Evolutionary conservation across 352 stramenopile species (phyloP), one percentile per base, ranked within the genome.

Genomic region (Albugo candida): DNA sequence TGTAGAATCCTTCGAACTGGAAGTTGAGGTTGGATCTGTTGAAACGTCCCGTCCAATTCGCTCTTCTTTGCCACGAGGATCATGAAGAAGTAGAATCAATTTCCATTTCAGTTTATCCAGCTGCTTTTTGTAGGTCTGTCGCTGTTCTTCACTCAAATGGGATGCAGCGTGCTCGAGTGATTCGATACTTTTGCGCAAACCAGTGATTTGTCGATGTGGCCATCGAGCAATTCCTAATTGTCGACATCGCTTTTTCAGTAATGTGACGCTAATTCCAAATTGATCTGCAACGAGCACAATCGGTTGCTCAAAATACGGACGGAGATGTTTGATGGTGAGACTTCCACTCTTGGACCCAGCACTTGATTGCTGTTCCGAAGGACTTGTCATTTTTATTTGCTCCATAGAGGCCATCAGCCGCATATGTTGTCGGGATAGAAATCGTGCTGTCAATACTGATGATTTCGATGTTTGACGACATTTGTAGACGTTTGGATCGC

Each of bases 191-290:
- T 91, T 91, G 50, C 77, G 72, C 24, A 91, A 60, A n/a, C 72
- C 76, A 5, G 72, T 83, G 67, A 91, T 88, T 58, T 87, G 75
- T 14, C 78, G 75, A 53, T 88, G 74, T 17, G 78, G 78, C 78
- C 78, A 91, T 13, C 75, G 73, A 1, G 72, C 65, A 43, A 91
- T 81, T 19, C 75, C 71, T 40, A 85, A 67, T 43, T 77, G 71
- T 19, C 78, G 63, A 53, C 78, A 91, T 49, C 87, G 84, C 46
- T 88, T 88, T 64, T 88, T 91, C 12, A 91, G 61, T 19, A 91
- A 53, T 20, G 78, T 91, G 13, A 83, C 71, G 45, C 78, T 88
- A 53, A 91, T 86, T 14, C 78, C 71, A 49, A 91, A 87, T 21
- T 44, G 49, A 48, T 81, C 64, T 0, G 75, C 75, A 36, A 91